Base-by-base conservation (phyloP, 2,329 filamentous ascomycete genomes). In the Pyricularia sp. region DNA sequence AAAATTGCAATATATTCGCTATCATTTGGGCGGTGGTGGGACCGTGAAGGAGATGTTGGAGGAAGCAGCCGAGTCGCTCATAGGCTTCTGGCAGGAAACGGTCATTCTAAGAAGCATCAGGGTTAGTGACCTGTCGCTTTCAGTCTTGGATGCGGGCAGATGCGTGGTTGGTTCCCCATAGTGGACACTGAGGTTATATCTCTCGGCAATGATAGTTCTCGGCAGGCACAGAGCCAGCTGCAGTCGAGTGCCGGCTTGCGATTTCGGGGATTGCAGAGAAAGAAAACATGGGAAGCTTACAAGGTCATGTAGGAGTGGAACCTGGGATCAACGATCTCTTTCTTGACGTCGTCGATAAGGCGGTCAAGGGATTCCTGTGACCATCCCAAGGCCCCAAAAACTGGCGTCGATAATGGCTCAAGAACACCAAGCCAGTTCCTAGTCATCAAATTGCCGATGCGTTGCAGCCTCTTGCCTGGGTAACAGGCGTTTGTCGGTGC, bases 401-500 rank as follows among this genome's bases (percentile, higher is more conserved):
- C 70, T 9, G 71, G 71, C 4, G 71, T 64, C 11, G 73, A 73
- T 10, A 73, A 70, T 2, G 74, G 69, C 66, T 75, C 75, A 65
- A 75, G 69, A 66, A 75, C 73, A n/a, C 73, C 68, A n/a, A 72
- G 70, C 70, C 73, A 74, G 64, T 77, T 77, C 6, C 65, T 67
- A 3, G 69, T 69, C 74, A 77, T 76, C 73, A 77, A 73, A 7
- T 69, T 68, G 30, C 76, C 76, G 30, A 77, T 74, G 42, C 70
- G 73, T 65, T 77, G 74, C 31, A 73, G 71, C 66, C 74, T 73
- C 67, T 73, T 75, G 23, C 76, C 75, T 7, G 76, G 76, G 11
- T 76, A 73, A 71, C 76, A 78, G 2, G 74, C 70, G 66, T 77
- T 77, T 66, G 73, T 75, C 23, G 74, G 72, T 31, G 74, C 71